Conservation (phyloP, 257 asterid species). For the Gardenia jasminoides region DNA sequence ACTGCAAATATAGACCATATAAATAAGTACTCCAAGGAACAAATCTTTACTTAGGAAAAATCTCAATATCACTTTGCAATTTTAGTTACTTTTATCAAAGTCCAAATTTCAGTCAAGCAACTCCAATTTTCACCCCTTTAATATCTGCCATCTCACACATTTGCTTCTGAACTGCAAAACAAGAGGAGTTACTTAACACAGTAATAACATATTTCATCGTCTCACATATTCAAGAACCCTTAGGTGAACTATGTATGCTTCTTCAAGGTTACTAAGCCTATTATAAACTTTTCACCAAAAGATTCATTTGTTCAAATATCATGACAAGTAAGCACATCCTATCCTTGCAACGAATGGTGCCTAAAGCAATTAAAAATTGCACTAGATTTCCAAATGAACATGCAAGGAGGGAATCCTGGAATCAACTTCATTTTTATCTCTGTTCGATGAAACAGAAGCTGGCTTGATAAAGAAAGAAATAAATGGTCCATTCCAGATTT, state of each 20-base stretch:
- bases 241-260: not conserved
- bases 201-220: not conserved
- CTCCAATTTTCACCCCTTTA: not conserved
- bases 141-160: not conserved
- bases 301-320: not conserved
- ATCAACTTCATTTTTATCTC: not conserved
- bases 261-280: not conserved
- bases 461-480: not conserved
- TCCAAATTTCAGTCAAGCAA: not conserved
- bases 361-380: not conserved
- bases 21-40: not conserved
- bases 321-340: too few species aligned
- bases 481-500: not conserved
- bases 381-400: not conserved
- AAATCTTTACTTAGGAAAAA: too few species aligned
- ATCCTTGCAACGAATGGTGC: not conserved
- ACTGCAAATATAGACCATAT: not conserved
- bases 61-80: not conserved
- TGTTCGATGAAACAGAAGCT: not conserved
- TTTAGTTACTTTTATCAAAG: too few species aligned
- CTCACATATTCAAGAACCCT: not conserved
- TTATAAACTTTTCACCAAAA: not conserved
- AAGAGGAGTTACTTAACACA: not conserved
- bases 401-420: constrained; percentile 10
- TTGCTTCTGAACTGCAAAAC: not conserved